Evolutionary conservation across 768 basidiomycete species (phyloP), one percentile per base, ranked within the genome.

Genomic region (Mycena leptocephala): DNA sequence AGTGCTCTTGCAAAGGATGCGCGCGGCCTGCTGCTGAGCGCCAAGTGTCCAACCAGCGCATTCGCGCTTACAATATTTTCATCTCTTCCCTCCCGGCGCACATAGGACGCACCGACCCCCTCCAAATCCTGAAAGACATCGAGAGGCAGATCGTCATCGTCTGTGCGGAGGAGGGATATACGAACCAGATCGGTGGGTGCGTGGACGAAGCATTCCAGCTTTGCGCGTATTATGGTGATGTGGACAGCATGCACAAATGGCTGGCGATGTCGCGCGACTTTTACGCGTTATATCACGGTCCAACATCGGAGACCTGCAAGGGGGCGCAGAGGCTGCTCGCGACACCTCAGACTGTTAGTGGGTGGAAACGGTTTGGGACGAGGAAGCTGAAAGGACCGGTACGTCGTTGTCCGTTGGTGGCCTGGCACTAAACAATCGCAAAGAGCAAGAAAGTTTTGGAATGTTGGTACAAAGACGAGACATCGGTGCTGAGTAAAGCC

Each of bases 1-100:
- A 35, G 26, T 68, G 48, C 66, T 35, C 33, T n/a, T 66, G 64
- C 64, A 20, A 20, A 46, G 64, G 64, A 24, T 68, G 66, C 33
- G 10, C 30, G 5, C 48, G 66, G 1, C 51, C 66, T 24, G 33
- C 48, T n/a, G 5, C 46, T 6, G 66, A 51, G 51, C 66, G 66
- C 24, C 6, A 37, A 2, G 51, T 32, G 5, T 68, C 66, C 4
- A 20, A 41, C 2, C 46, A 37, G 51, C 46, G 33, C 5, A 56
- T 68, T 20, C 16, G 33, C 9, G 66, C 66, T 14, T 68, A 68
- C 66, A 68, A 68, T 7, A n/a, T 33, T 24, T 68, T 35, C 16
- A 35, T 51, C 37, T 24, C 5, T 5, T 7, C 18, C 26, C 28
- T 68, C 66, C 48, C 46, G 33, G 30, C 24, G 51, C 66, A 51